Base-by-base conservation (phyloP, 2,329 filamentous ascomycete species). In the Phialocephala subalpina region DNA sequence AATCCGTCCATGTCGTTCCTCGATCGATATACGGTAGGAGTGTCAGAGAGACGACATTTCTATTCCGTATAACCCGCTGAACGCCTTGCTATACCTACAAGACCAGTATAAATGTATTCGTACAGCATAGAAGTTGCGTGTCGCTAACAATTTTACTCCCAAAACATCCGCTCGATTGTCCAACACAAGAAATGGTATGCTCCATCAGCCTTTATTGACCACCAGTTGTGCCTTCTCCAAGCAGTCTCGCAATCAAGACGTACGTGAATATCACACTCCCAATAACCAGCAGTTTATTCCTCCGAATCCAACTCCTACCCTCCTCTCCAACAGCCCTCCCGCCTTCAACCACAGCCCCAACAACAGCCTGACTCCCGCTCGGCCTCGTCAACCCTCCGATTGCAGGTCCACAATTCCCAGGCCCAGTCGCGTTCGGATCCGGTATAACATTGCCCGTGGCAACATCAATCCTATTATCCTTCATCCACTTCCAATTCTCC, bases 401-500 rank as follows among this genome's bases (percentile, higher is more conserved):
- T 80, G 83, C 87, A 64, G 78, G 90, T 74, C 78, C 92, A 81
- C 60, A 86, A 82, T 75, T 84, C 55, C 25, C 63, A 85, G 16
- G 81, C 82, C 75, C 85, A 85, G 65, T 70, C 45, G 73, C 74
- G 62, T 79, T 80, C 3, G 82, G 78, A 61, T 87, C 83, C 2
- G 84, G 84, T n/a, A 87, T 82, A 40, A 86, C 84, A 68, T 86
- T 86, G 1, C 96, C 96, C 0, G 93, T 97, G 11, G 82, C 82
- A 6, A 86, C 81, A 78, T 99, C 93, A 72, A 99, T 89, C 70
- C 89, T 88, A 76, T 92, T 88, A 75, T 93, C 89, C 76, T 88
- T 88, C 84, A 99, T 97, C 93, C 93, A 97, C 74, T 88, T 89
- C 89, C 91, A 92, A 77, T 99, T 99, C 82, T 96, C 92, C 69